Percentiles rank a stretch among this genome's conserved stretches.
Evolutionary conservation across 768 basidiomycete species (phyloP).

Genomic region (Clitopilus passeckerianus): DNA sequence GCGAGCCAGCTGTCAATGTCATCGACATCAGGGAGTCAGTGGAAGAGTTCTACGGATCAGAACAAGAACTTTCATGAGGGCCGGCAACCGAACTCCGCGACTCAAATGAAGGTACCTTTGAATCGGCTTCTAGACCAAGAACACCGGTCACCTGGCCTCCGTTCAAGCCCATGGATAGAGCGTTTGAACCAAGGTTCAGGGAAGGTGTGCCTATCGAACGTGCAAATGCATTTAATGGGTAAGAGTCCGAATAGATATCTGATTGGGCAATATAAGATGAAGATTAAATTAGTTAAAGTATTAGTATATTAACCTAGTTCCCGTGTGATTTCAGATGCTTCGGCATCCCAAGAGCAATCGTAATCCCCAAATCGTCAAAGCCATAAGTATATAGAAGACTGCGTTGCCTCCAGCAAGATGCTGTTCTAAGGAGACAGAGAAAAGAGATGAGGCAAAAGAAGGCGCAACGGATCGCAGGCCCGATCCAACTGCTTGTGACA

Average conservation of each 20-base stretch:
- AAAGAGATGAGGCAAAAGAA: slow-evolving; percentile 22
- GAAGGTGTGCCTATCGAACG: too few relatives aligned
- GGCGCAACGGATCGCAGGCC: slow-evolving; percentile 48
- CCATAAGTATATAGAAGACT: slow-evolving; percentile 10
- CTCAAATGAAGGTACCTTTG: background rate
- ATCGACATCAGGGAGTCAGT: background rate
- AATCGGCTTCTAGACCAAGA: background rate
- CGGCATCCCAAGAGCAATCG: background rate
- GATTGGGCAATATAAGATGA: background rate
- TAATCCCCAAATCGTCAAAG: slow-evolving; percentile 7
- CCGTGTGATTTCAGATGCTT: background rate
- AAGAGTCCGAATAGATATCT: too few relatives aligned
- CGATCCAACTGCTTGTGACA: slow-evolving; percentile 49
- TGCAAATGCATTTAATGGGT: too few relatives aligned
- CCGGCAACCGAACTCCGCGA: background rate
- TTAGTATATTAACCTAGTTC: background rate
- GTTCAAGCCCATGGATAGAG: too few relatives aligned
- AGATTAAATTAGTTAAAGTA: background rate
- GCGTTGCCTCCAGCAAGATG: slow-evolving; percentile 11
- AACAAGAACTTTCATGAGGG: background rate
- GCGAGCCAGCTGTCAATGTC: background rate
- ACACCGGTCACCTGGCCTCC: background rate
- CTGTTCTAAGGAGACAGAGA: slow-evolving; percentile 12
- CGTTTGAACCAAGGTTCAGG: too few relatives aligned
- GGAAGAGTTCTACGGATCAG: background rate